A percentile compares a stretch with the other conserved stretches of the same genome.
Conservation (phyloP, 768 basidiomycete species). For the Mycena galericulata region DNA sequence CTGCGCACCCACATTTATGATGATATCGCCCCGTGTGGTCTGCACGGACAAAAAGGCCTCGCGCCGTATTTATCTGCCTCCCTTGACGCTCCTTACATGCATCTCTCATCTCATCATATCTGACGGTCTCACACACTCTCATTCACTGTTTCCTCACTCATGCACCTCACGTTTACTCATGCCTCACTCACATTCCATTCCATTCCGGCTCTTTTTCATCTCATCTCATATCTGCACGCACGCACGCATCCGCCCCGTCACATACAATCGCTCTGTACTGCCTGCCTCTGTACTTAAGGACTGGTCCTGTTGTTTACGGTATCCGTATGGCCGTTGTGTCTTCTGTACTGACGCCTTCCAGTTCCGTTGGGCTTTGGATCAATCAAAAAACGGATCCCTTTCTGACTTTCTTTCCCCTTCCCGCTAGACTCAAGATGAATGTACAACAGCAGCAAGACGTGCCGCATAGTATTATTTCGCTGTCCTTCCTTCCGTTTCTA, state of each 20-base stretch:
- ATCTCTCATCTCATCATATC: constrained; percentile 21
- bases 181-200: constrained; percentile 9
- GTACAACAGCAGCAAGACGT: neutral
- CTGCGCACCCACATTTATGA: neutral
- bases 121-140: neutral
- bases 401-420: neutral
- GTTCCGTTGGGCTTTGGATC: neutral
- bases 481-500: constrained; percentile 13
- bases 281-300: constrained; percentile 28
- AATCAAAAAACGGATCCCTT: constrained; percentile 9
- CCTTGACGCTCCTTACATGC: constrained; percentile 27
- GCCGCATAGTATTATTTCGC: neutral
- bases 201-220: no score
- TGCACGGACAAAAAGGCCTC: constrained; percentile 22
- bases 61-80: constrained; percentile 3
- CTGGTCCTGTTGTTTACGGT: constrained; percentile 16
- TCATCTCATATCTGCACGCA: constrained; percentile 17
- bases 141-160: neutral
- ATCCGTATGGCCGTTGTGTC: constrained; percentile 7
- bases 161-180: neutral
- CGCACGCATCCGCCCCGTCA: constrained; percentile 3
- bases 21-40: neutral
- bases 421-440: neutral
- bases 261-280: neutral
- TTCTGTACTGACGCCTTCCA: constrained; percentile 17